Evolutionary conservation across 495 filamentous ascomycete species (phyloP).

Genomic region (Collariella sp.): DNA sequence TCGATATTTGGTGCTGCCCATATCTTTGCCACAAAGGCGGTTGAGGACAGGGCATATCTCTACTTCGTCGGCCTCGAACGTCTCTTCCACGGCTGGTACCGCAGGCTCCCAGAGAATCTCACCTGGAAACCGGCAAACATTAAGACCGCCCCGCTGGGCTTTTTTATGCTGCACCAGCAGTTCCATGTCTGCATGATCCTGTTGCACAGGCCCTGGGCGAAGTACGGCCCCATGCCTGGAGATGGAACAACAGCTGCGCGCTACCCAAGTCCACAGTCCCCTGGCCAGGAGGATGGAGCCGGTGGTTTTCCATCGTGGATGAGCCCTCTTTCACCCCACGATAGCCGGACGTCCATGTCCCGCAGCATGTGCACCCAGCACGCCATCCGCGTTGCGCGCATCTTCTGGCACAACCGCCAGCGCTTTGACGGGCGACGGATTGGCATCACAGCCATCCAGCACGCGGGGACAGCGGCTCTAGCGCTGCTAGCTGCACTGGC

Average conservation of each 20-base stretch:
- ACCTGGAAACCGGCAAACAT: constrained; percentile 43
- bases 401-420: constrained; percentile 45
- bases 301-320: constrained; percentile 6
- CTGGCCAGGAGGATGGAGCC: background rate
- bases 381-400: constrained; percentile 40
- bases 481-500: constrained; percentile 44
- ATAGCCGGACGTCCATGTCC: constrained; percentile 36
- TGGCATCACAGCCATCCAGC: constrained; percentile 39
- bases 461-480: constrained; percentile 44
- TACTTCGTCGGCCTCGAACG: constrained; percentile 40
- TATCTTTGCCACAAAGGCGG: constrained; percentile 21
- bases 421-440: constrained; percentile 42
- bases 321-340: constrained; percentile 14
- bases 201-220: constrained; percentile 43
- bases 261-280: constrained; percentile 7
- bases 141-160: constrained; percentile 40
- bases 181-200: constrained; percentile 44
- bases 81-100: constrained; percentile 45
- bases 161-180: constrained; percentile 47
- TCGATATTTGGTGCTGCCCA: constrained; percentile 8
- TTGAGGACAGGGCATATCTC: constrained; percentile 36
- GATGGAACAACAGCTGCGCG: constrained; percentile 10
- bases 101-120: constrained; percentile 37
- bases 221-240: constrained; percentile 33
- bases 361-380: constrained; percentile 45